Evolutionary conservation across 139 green algal species (phyloP).

Genomic region (Dunaliella sp.): DNA sequence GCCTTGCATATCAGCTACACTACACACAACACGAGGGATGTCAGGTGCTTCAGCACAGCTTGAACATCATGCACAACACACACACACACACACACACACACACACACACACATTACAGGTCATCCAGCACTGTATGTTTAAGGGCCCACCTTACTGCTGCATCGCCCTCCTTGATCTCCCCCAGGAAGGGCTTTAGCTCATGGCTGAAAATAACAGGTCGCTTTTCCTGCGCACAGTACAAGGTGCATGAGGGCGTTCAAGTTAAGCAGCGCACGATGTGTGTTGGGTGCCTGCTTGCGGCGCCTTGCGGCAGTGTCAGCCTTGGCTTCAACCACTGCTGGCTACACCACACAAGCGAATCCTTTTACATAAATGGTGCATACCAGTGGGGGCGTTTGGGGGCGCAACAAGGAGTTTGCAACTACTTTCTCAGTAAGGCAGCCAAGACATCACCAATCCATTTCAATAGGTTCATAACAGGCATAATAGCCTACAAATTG

Average conservation of each 20-base stretch:
- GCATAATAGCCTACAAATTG: too few relatives aligned
- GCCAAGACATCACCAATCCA: background rate
- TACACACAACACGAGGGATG: too few relatives aligned
- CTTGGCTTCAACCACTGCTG: background rate
- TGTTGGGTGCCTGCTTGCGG: background rate
- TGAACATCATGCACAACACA: too few relatives aligned
- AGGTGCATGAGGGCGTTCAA: too few relatives aligned
- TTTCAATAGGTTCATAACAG: too few relatives aligned
- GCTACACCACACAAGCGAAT: background rate
- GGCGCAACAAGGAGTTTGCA: background rate
- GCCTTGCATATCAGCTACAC: too few relatives aligned
- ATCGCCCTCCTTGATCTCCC: constrained; percentile 23
- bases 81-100: too few relatives aligned
- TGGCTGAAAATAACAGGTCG: background rate
- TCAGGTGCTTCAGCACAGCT: too few relatives aligned
- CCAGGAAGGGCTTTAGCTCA: constrained; percentile 54
- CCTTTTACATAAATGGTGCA: background rate
- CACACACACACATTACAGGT: too few relatives aligned
- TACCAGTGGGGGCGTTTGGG: background rate
- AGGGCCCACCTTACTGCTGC: constrained; percentile 10
- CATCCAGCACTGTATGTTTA: too few relatives aligned
- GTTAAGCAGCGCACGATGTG: too few relatives aligned
- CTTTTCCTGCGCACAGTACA: too few relatives aligned
- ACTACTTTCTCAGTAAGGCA: background rate
- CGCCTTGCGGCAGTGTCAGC: background rate